phyloP scores from a whole-genome alignment of 139 green algal genomes.

The Microglena sp. region DNA sequence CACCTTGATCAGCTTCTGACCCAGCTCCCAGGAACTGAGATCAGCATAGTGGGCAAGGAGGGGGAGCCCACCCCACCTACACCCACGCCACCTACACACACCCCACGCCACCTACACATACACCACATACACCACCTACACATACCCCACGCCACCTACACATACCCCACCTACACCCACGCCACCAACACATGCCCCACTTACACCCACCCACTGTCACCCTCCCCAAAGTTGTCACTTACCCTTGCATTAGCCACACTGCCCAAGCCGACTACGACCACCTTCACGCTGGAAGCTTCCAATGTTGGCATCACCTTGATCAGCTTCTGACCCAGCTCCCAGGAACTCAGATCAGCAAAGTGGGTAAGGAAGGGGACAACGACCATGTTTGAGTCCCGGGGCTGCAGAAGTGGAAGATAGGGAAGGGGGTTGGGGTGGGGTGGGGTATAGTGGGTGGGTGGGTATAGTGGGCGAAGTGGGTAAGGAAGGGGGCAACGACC shows the following conservation, averaged over 20 bases:
- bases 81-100: too few species aligned
- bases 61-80: too few species aligned
- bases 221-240: not conserved
- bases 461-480: not conserved
- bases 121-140: not conserved
- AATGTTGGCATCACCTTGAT: constrained; percentile 26
- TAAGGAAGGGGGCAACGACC: not conserved
- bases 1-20: constrained; percentile 37
- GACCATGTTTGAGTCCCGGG: constrained; percentile 8
- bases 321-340: constrained; percentile 61
- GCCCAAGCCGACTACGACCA: constrained; percentile 48
- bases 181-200: not conserved
- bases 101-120: too few species aligned
- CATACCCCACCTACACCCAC: not conserved
- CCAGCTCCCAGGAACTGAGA: constrained; percentile 45
- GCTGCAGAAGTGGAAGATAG: constrained; percentile 4
- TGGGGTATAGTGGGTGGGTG: too few species aligned
- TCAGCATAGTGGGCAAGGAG: not conserved
- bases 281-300: constrained; percentile 23
- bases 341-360: constrained; percentile 60
- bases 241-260: constrained; percentile 32
- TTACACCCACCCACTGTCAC: not conserved
- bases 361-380: constrained; percentile 62
- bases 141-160: not conserved
- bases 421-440: too few species aligned